A percentile compares a stretch with the other conserved stretches of the same genome.
These are phyloP conservation scores for Aspergillus sojae DNA, from an alignment of 2,329 filamentous ascomycete genomes.

Conservation along the genomic window DNA sequence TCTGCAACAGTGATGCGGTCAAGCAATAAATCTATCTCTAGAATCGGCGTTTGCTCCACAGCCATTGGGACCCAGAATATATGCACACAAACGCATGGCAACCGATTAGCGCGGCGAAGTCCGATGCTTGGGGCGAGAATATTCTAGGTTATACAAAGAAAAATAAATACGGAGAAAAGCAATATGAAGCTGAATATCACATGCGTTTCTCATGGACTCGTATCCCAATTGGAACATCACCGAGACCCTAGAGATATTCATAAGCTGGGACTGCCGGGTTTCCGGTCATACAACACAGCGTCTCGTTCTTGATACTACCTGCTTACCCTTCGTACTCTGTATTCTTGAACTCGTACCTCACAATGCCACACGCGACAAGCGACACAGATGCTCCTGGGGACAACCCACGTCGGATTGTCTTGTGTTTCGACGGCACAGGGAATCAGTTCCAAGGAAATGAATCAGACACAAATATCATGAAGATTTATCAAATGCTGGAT, in stretches of 20 bases:
- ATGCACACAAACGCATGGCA: neutral
- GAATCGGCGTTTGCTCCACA: neutral
- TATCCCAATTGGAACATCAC: neutral
- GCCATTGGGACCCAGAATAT: neutral
- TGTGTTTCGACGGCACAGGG: slow-evolving; percentile 28
- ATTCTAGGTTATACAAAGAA: neutral
- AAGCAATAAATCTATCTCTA: neutral
- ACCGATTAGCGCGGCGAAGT: neutral
- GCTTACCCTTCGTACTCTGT: neutral
- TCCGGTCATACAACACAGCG: neutral
- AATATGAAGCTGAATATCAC: neutral
- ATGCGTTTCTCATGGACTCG: neutral
- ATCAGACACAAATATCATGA: slow-evolving; percentile 58
- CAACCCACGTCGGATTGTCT: slow-evolving; percentile 2
- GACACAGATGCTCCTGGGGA: neutral
- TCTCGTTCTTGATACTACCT: neutral
- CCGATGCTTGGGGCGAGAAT: neutral
- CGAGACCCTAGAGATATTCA: neutral
- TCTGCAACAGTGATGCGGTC: neutral
- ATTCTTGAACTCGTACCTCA: neutral
- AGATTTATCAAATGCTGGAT: slow-evolving; percentile 50
- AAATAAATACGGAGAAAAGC: neutral
- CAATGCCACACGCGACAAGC: neutral
- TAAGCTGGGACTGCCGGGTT: neutral
- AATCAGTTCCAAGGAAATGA: slow-evolving; percentile 35